phyloP scores from a whole-genome alignment of 1,284 basidiomycete genomes.

The Vanrija pseudolonga region DNA sequence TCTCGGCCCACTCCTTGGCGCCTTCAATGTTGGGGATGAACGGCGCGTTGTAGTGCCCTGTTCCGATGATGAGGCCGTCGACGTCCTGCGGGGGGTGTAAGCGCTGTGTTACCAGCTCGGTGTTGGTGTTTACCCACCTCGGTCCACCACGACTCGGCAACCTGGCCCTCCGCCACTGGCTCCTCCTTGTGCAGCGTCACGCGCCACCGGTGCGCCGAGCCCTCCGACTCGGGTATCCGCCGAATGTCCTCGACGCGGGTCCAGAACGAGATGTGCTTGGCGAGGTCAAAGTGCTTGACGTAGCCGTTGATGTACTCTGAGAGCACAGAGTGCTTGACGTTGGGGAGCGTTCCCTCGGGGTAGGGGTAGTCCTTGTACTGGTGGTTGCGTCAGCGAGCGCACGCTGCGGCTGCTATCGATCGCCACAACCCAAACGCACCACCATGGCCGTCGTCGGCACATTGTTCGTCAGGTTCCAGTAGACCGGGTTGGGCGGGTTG shows the following conservation, averaged over 20 bases:
- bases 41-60: conserved; percentile 50
- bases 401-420: too few relatives aligned
- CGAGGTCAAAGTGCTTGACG: conserved; percentile 48
- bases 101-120: too few relatives aligned
- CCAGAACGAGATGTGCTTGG: conserved; percentile 51
- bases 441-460: conserved; percentile 45
- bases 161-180: conserved; percentile 42
- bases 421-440: conserved; percentile 21
- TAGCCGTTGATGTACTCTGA: conserved; percentile 40
- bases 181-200: conserved; percentile 47
- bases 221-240: not conserved
- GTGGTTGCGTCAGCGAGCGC: not conserved
- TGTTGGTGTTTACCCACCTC: too few relatives aligned
- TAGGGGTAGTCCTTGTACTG: conserved; percentile 33
- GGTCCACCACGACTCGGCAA: conserved; percentile 28
- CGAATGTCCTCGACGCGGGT: conserved; percentile 55
- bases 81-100: conserved; percentile 44
- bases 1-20: conserved; percentile 46
- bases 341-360: conserved; percentile 20
- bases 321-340: conserved; percentile 23
- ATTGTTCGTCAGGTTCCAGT: conserved; percentile 51
- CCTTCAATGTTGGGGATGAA: conserved; percentile 49
- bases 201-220: conserved; percentile 15
- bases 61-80: conserved; percentile 54
- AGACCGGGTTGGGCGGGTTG: conserved; percentile 51